Percentiles rank a stretch among this genome's conserved stretches.
Evolutionary conservation across 1,284 basidiomycete genomes (phyloP).

Genomic region (Lentinus polychrous): DNA sequence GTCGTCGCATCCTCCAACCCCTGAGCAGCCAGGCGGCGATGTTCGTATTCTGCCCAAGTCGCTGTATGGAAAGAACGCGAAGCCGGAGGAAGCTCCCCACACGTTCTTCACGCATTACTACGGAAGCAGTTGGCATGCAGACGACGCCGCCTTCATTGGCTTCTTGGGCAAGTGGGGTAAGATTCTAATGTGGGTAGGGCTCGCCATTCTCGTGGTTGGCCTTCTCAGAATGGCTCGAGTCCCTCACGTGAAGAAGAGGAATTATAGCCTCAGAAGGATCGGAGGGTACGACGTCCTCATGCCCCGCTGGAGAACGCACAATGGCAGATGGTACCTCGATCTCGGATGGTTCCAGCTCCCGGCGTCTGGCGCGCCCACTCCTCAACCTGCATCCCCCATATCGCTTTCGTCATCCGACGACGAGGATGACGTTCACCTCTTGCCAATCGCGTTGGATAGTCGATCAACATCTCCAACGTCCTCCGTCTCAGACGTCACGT

Average conservation of each 20-base stretch:
- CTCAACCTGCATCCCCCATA: constrained; percentile 41
- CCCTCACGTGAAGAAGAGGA: constrained; percentile 44
- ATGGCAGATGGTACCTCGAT: constrained; percentile 67
- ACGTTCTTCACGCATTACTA: constrained; percentile 96
- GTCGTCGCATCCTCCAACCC: constrained; percentile 60
- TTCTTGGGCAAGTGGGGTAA: constrained; percentile 88
- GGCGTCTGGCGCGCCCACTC: constrained; percentile 40
- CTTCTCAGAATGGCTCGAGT: constrained; percentile 51
- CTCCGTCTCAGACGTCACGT: constrained; percentile 40
- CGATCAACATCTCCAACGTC: constrained; percentile 43
- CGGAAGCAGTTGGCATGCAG: constrained; percentile 94
- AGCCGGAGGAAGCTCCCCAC: constrained; percentile 76
- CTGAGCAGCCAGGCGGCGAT: constrained; percentile 47
- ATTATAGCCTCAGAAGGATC: constrained; percentile 51
- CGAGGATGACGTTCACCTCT: constrained; percentile 46
- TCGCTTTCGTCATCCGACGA: constrained; percentile 38
- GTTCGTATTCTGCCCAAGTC: constrained; percentile 90
- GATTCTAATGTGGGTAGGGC: constrained; percentile 75
- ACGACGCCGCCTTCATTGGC: constrained; percentile 89
- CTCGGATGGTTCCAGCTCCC: constrained; percentile 46
- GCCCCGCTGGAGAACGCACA: constrained; percentile 60
- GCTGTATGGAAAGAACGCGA: constrained; percentile 95
- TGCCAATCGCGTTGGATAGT: constrained; percentile 57
- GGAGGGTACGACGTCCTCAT: constrained; percentile 71
- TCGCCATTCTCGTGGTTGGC: constrained; percentile 65